phyloP scores from a whole-genome alignment of 2,329 filamentous ascomycete species.

The Paradendryphiella salina region DNA sequence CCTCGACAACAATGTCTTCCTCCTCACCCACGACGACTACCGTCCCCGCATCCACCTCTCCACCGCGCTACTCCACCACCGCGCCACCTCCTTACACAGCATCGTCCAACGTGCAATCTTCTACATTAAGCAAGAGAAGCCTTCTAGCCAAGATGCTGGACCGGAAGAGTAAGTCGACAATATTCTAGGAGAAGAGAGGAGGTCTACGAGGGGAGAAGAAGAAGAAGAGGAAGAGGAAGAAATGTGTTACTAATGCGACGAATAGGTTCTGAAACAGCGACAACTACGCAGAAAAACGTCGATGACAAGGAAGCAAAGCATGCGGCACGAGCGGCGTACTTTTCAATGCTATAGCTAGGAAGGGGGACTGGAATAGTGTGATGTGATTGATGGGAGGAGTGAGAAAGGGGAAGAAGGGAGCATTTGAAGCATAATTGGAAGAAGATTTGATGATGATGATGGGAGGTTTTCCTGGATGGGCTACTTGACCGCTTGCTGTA shows the following conservation, averaged over 20 bases:
- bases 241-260: no score
- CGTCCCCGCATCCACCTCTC: not conserved
- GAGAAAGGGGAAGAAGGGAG: no score
- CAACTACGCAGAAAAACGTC: not conserved
- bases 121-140: constrained; percentile 19
- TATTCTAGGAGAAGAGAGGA: no score
- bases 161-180: constrained; percentile 14
- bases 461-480: no score
- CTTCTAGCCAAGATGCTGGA: constrained; percentile 18
- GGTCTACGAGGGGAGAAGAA: constrained; percentile 1
- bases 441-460: no score
- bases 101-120: constrained; percentile 12
- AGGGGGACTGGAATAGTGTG: not conserved
- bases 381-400: no score
- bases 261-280: no score
- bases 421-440: no score
- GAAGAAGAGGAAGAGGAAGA: not conserved
- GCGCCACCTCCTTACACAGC: constrained; percentile 17
- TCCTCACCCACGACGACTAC: not conserved
- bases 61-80: constrained; percentile 6
- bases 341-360: constrained; percentile 1
- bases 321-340: constrained; percentile 19
- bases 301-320: constrained; percentile 11
- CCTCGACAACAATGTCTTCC: constrained; percentile 8
- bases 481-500: no score